Evolutionary conservation across 148 eudicot genomes (phyloP).

Genomic region (Gaultheria prostrata): DNA sequence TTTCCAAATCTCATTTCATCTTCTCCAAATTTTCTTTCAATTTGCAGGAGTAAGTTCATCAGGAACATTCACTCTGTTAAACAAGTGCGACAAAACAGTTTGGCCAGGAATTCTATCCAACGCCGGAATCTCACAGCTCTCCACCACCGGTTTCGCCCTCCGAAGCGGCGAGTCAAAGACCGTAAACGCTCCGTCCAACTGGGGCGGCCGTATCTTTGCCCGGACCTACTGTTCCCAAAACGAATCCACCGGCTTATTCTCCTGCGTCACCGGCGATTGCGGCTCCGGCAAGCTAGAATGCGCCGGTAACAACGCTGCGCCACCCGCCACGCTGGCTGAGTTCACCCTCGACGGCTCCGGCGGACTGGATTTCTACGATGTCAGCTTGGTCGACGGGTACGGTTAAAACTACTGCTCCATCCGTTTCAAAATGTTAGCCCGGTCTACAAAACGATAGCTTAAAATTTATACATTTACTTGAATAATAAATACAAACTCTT

Average conservation of each 20-base stretch:
- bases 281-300: conserved; percentile 60
- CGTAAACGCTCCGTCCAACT: conserved; percentile 36
- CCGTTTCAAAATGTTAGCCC: background rate
- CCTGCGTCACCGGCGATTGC: conserved; percentile 75
- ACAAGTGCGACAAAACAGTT: conserved; percentile 62
- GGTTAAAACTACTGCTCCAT: background rate
- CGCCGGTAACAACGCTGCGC: conserved; percentile 44
- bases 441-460: too few species aligned
- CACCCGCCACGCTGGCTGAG: conserved; percentile 72
- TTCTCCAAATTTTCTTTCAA: background rate
- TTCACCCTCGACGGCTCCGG: conserved; percentile 51
- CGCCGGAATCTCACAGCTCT: conserved; percentile 60
- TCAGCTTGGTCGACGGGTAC: conserved; percentile 81
- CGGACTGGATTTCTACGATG: conserved; percentile 68
- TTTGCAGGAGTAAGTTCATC: conserved; percentile 30
- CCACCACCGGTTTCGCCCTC: conserved; percentile 68
- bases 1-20: too few species aligned
- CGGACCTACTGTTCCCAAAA: conserved; percentile 54
- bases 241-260: conserved; percentile 41
- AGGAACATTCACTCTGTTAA: conserved; percentile 48
- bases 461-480: too few species aligned
- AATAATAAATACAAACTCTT: too few species aligned
- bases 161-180: conserved; percentile 43
- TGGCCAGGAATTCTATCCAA: conserved; percentile 81
- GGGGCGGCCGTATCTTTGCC: conserved; percentile 87